Base-by-base conservation (phyloP, 2,329 filamentous ascomycete genomes). In the Teratosphaeria viscida region DNA sequence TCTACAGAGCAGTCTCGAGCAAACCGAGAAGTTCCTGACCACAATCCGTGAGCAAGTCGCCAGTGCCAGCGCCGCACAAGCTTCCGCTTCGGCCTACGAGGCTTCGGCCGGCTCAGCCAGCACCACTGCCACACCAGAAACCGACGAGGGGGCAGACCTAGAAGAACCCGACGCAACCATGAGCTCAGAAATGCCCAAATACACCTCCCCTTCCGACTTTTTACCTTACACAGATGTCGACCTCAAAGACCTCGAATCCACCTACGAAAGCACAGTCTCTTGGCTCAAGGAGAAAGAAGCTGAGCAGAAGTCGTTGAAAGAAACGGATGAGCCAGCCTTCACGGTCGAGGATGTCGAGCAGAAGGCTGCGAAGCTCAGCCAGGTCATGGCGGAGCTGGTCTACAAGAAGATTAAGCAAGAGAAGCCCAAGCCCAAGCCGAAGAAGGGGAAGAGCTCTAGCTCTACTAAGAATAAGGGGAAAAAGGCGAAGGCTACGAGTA, bases 211-310 rank as follows among this genome's bases (percentile, higher is more conserved):
- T 39, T 71, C 82, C 0, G 81, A 84, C 27, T 82, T 86, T 52
- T 83, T 87, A 19, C 76, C 88, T 43, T 95, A 95, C 76, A 86
- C 81, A 0, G 76, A 84, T 8, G 83, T 87, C 34, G 92, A 97
- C 68, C 78, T 96, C 35, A 78, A 81, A 52, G 77, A 80, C 55
- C 78, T 94, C 27, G 81, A 85, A 57, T 79, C 82, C 11, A 76
- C 85, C 19, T 83, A 86, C 68, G 81, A 84, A 32, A 80, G 82
- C 14, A 76, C 81, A 16, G 23, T 37, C 12, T 54, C 53, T 14
- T 99, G 92, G 92, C 79, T 99, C 23, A 82, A 85, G 35, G 82
- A 87, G 64, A 87, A 88, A 70, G 75, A 89, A 55, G 77, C 80
- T 2, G 81, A 82, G 66, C 92, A 97, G 74, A 82, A 85, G 34